A percentile compares a stretch with the other conserved stretches of the same genome.
Conservation (phyloP, 495 filamentous ascomycete species). For the Sabuloglossum arenarium region DNA sequence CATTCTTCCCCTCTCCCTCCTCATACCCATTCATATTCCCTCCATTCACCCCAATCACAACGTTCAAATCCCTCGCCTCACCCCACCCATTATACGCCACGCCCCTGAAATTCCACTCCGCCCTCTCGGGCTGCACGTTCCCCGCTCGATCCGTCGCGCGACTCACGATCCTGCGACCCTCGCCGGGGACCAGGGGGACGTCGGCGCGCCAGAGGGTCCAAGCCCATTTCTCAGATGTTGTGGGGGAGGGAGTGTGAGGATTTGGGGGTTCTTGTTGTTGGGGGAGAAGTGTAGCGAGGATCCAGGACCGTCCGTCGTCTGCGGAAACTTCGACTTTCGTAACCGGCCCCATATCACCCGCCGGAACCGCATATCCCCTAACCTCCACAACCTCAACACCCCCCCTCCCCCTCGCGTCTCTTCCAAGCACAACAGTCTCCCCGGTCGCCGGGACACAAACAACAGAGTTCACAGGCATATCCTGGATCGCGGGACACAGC, state of each 20-base stretch:
- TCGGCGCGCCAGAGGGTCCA: conserved; percentile 6
- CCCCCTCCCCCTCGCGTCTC: neutral
- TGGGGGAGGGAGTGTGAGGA: no score
- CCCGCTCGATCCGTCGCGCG: conserved; percentile 8
- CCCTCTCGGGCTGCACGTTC: conserved; percentile 12
- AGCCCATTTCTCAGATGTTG: conserved; percentile 8
- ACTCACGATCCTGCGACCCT: conserved; percentile 9
- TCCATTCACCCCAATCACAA: conserved; percentile 5
- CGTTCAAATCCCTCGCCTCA: conserved; percentile 23
- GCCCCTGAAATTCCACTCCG: conserved; percentile 23
- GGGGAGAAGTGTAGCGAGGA: conserved; percentile 7
- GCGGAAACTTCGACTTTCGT: conserved; percentile 29
- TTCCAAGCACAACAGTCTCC: neutral
- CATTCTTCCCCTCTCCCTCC: neutral
- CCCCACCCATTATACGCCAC: conserved; percentile 42
- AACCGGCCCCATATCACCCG: conserved; percentile 1
- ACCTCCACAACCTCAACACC: conserved; percentile 2
- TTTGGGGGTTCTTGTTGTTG: neutral
- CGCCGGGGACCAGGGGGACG: conserved; percentile 6
- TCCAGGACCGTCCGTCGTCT: conserved; percentile 31
- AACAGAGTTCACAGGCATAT: conserved; percentile 32
- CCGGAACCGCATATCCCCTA: conserved; percentile 4
- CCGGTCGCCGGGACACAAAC: conserved; percentile 7
- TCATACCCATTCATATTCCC: neutral
- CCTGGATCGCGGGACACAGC: conserved; percentile 26